These are phyloP conservation scores for Agaricus bisporus DNA, from an alignment of 768 basidiomycete genomes.

Conservation along the genomic window DNA sequence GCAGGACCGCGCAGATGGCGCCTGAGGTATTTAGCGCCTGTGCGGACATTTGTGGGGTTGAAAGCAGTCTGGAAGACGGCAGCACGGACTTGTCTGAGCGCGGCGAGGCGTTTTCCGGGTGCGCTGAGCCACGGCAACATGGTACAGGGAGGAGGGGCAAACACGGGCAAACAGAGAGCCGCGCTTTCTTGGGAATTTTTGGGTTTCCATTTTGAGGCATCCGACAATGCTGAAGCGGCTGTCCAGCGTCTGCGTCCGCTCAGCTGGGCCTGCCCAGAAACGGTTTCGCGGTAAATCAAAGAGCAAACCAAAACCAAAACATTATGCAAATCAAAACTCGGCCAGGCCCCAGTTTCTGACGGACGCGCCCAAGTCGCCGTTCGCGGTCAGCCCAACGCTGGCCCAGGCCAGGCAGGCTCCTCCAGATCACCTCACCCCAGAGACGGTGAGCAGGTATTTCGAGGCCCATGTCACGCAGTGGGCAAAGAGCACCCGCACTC, in stretches of 20 bases:
- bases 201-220: background rate
- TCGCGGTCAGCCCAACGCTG: background rate
- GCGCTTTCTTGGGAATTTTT: background rate
- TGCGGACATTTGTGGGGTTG: constrained; percentile 77
- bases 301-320: background rate
- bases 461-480: background rate
- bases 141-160: background rate
- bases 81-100: constrained; percentile 61
- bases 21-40: constrained; percentile 89
- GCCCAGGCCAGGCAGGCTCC: background rate
- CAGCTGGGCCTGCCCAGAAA: background rate
- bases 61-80: constrained; percentile 82
- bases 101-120: constrained; percentile 36
- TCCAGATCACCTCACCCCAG: background rate
- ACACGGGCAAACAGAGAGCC: background rate
- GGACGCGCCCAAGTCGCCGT: background rate
- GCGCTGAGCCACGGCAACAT: constrained; percentile 3
- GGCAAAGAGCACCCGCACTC: background rate
- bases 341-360: background rate
- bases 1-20: constrained; percentile 77
- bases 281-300: background rate
- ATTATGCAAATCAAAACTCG: background rate
- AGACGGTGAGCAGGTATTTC: background rate
- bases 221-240: background rate
- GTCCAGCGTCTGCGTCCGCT: background rate